Evolutionary conservation across 108 stramenopile genomes (phyloP).

Genomic region (Nitzschia palea): DNA sequence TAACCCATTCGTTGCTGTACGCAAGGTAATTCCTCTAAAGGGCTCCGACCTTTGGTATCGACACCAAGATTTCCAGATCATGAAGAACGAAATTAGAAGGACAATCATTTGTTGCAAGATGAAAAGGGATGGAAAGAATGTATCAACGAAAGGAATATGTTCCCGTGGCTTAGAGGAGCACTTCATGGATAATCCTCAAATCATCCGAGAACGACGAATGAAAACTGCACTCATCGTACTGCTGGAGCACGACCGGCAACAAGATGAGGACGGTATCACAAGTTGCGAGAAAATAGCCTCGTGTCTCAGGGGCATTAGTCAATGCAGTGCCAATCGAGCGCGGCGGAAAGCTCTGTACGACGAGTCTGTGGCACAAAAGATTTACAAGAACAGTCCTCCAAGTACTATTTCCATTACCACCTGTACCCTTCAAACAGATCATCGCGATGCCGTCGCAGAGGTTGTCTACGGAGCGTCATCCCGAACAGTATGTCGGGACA

Average conservation of each 20-base stretch:
- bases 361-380: neutral
- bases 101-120: neutral
- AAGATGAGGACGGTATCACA: neutral
- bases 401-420: no score
- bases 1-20: neutral
- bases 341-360: neutral
- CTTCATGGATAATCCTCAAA: neutral
- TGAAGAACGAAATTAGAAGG: neutral
- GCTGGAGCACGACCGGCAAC: neutral
- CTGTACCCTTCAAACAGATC: no score
- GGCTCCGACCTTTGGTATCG: conserved; percentile 2
- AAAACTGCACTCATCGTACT: neutral
- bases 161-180: neutral
- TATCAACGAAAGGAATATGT: neutral
- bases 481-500: no score
- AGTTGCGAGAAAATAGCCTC: neutral
- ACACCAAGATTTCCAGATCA: neutral
- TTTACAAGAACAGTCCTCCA: no score
- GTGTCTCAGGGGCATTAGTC: neutral
- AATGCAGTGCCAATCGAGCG: neutral
- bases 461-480: no score
- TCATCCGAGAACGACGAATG: neutral
- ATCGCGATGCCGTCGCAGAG: no score
- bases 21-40: neutral
- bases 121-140: neutral